Evolutionary conservation across 2,329 filamentous ascomycete genomes (phyloP).

Genomic region (Chaetothyriales sp.): DNA sequence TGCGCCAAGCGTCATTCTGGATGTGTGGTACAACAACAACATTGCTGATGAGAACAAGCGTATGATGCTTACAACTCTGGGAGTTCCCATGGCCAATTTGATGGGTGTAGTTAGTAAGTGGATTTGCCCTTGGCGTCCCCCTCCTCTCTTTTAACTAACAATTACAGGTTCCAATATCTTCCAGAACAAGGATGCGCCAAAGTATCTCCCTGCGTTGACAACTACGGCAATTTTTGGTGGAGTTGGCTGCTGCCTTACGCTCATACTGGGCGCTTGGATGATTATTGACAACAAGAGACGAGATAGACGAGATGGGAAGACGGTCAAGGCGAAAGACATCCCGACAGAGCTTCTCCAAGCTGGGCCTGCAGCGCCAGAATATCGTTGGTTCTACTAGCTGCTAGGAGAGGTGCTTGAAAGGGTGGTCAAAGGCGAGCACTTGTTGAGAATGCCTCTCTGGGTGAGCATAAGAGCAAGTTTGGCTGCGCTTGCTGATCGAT

Average conservation of each 20-base stretch:
- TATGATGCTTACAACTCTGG: constrained; percentile 56
- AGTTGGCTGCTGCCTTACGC: constrained; percentile 41
- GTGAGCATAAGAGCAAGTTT: too few relatives aligned
- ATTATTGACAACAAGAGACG: constrained; percentile 48
- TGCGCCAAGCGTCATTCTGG: constrained; percentile 56
- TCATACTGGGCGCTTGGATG: constrained; percentile 49
- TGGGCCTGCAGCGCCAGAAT: constrained; percentile 40
- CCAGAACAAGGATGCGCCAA: constrained; percentile 47
- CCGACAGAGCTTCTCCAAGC: constrained; percentile 43
- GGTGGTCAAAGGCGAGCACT: too few relatives aligned
- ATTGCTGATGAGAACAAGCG: constrained; percentile 62
- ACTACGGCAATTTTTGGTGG: constrained; percentile 53
- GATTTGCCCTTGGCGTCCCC: background rate
- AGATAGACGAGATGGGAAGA: constrained; percentile 43
- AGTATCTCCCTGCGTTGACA: constrained; percentile 52
- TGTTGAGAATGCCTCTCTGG: too few relatives aligned
- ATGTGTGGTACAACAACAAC: constrained; percentile 70
- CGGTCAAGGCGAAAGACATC: constrained; percentile 41
- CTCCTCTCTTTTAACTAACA: background rate
- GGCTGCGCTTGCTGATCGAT: too few relatives aligned
- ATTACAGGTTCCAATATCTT: constrained; percentile 53
- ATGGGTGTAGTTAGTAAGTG: constrained; percentile 50
- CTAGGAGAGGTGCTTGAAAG: background rate
- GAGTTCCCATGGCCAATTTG: constrained; percentile 60
- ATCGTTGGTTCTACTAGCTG: constrained; percentile 39